Conservation (phyloP, 2,329 filamentous ascomycete species). For the Aspergillus japonicus region DNA sequence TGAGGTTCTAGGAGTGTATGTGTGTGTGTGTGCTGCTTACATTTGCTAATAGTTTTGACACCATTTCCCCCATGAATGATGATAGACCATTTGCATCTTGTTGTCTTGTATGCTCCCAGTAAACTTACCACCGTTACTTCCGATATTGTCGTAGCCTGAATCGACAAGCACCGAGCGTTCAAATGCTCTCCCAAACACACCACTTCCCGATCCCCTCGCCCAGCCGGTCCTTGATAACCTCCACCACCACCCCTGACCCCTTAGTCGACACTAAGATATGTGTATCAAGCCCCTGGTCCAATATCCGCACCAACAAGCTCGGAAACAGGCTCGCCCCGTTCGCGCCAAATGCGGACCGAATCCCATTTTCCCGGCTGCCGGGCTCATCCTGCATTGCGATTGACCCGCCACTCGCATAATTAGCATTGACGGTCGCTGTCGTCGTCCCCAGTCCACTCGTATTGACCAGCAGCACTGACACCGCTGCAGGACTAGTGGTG, state of each 20-base stretch:
- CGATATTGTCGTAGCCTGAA: too few species aligned
- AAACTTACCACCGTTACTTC: background rate
- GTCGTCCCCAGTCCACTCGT: constrained; percentile 30
- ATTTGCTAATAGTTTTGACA: background rate
- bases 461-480: constrained; percentile 41
- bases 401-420: background rate
- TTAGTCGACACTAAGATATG: constrained; percentile 38
- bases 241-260: constrained; percentile 27
- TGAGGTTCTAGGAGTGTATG: background rate
- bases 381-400: too few species aligned
- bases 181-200: constrained; percentile 29
- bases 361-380: constrained; percentile 16
- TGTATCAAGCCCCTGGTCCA: constrained; percentile 42
- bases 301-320: constrained; percentile 34
- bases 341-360: constrained; percentile 29
- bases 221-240: constrained; percentile 42
- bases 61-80: background rate
- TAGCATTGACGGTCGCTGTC: background rate
- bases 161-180: background rate
- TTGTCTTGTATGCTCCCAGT: background rate
- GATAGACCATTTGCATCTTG: background rate
- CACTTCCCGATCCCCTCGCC: constrained; percentile 38
- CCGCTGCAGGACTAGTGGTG: constrained; percentile 23
- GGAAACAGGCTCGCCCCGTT: constrained; percentile 23
- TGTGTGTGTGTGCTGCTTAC: background rate